Evolutionary conservation across 306 rosid genomes (phyloP).

Genomic region (Vigna angularis): DNA sequence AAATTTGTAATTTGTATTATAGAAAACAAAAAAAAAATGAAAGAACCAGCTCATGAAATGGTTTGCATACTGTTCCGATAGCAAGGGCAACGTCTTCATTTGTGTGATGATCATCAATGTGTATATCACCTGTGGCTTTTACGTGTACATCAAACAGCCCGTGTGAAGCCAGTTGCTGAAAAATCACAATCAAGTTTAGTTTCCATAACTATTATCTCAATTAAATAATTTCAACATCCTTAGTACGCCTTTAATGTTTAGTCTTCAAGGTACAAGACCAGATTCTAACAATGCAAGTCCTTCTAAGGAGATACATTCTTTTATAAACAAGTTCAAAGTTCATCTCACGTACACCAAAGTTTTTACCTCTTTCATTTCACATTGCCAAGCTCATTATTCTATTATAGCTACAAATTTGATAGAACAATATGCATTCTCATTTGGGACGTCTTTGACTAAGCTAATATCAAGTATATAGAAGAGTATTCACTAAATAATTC

Average conservation of each 20-base stretch:
- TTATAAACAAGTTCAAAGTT: background rate
- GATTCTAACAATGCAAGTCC: constrained; percentile 17
- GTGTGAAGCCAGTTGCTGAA: constrained; percentile 92
- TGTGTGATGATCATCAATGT: constrained; percentile 94
- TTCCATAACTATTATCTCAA: background rate
- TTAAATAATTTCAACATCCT: background rate
- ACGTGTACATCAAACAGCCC: constrained; percentile 86
- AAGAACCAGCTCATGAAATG: constrained; percentile 33
- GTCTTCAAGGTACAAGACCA: constrained; percentile 22
- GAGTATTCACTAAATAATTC: background rate
- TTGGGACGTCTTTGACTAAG: background rate
- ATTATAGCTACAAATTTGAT: background rate
- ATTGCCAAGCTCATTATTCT: background rate
- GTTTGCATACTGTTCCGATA: constrained; percentile 77
- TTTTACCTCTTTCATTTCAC: constrained; percentile 22
- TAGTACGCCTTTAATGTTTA: constrained; percentile 1
- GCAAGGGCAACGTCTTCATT: constrained; percentile 96
- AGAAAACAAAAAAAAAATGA: constrained; percentile 19
- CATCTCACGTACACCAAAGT: constrained; percentile 27
- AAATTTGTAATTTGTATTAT: constrained; percentile 10
- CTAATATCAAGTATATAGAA: background rate
- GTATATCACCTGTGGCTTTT: constrained; percentile 81
- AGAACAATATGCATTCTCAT: background rate
- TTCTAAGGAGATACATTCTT: constrained; percentile 1
- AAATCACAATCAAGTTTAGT: constrained; percentile 40